A percentile compares a stretch with the other conserved stretches of the same genome.
phyloP scores from a whole-genome alignment of 257 asterid genomes.

The Mitragyna speciosa region DNA sequence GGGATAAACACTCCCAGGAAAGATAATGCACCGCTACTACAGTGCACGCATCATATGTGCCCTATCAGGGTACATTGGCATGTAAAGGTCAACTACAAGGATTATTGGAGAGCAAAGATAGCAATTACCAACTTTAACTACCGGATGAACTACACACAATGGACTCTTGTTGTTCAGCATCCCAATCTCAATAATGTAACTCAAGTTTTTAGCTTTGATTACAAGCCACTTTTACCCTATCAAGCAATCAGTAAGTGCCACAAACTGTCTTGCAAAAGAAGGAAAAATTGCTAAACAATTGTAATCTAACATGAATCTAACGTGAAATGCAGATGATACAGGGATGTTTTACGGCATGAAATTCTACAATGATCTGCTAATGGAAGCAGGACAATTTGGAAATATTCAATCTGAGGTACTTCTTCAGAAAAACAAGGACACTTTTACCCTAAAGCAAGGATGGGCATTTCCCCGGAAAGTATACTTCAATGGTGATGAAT shows the following conservation, averaged over 20 bases:
- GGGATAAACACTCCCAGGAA: slow-evolving; percentile 81
- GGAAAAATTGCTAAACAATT: too few relatives aligned
- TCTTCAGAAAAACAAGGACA: slow-evolving; percentile 65
- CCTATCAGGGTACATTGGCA: slow-evolving; percentile 95
- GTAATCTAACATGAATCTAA: background rate
- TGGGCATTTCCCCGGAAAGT: slow-evolving; percentile 94
- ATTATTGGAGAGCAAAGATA: slow-evolving; percentile 78
- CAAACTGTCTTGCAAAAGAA: background rate
- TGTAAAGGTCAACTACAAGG: slow-evolving; percentile 73
- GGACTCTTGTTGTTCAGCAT: slow-evolving; percentile 91
- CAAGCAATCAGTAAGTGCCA: slow-evolving; percentile 72
- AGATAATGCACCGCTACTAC: slow-evolving; percentile 63
- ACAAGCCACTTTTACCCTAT: slow-evolving; percentile 76
- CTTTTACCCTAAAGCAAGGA: slow-evolving; percentile 72
- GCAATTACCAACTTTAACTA: slow-evolving; percentile 83
- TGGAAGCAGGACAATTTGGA: slow-evolving; percentile 82
- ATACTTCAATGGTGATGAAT: slow-evolving; percentile 88
- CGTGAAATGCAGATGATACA: slow-evolving; percentile 70
- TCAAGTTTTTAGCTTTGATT: slow-evolving; percentile 89
- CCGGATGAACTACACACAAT: slow-evolving; percentile 64
- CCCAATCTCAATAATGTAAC: slow-evolving; percentile 90
- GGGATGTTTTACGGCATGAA: slow-evolving; percentile 94
- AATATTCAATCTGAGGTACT: slow-evolving; percentile 82
- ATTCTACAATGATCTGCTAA: slow-evolving; percentile 74
- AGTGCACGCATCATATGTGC: slow-evolving; percentile 94